Base-by-base conservation (phyloP, 192 early-diverging fungal species). In the Coemansia sp. region DNA sequence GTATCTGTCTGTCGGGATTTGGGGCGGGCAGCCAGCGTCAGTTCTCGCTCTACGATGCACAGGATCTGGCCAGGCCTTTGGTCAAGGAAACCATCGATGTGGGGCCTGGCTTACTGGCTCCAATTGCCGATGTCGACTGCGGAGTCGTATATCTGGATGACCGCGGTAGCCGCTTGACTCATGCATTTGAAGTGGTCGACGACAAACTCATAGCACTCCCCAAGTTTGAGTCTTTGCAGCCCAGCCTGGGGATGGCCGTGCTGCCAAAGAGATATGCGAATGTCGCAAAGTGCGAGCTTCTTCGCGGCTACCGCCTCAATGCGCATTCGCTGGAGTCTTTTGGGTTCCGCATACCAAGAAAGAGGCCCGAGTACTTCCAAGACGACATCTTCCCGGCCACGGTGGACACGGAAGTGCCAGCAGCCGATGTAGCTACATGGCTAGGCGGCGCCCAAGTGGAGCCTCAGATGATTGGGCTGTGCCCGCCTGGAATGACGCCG, bases 331-430 rank as follows among this genome's bases (percentile, higher is more conserved):
- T 95, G 7, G 89, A 90, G 54, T 52, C 68, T 19, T 56, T 92
- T 34, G 82, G 84, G 9, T 86, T 91, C 30, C 78, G 62, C 8
- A 82, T 95, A 0, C 92, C 90, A 18, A 64, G 92, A 27, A 78
- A 85, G 40, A 78, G 86, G 62, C 81, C 80, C n/a, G 87, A 93
- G 43, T 90, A 64, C 36, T 96, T 96, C 60, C 91, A 96, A 59
- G 91, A 96, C 59, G 90, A 92, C 45, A 51, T 96, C 13, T 96
- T 80, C 65, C 72, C 83, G 0, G 76, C 64, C 21, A 90, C 89
- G 0, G 39, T 52, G 1, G 86, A 87, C 51, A 48, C 69, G 11
- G 71, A 74, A 38, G 61, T 64, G 2, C 49, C 86, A 0, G 38
- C 64, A 0, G 39, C 85, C 22, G 53, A 64, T n/a, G 67, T 80